A percentile compares a stretch with the other conserved stretches of the same genome.
Conservation (phyloP, 257 asterid species). For the Cinchona pubescens region DNA sequence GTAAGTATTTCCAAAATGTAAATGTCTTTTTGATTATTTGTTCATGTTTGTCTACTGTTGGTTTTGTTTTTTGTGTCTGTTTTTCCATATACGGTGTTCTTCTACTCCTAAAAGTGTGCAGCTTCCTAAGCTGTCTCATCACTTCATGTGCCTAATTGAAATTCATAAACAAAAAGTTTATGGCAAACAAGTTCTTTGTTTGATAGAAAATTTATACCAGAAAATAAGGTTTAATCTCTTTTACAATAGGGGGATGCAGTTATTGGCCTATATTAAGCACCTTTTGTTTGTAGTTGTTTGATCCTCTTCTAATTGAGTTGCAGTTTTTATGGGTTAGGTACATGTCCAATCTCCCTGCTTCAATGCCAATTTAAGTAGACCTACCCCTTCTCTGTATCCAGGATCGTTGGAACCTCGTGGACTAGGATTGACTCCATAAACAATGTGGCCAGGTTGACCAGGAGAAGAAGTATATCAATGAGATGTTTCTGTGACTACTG, state of each 20-base stretch:
- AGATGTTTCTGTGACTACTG: background rate
- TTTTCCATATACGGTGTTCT: background rate
- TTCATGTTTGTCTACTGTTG: background rate
- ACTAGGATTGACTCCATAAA: background rate
- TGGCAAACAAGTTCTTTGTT: background rate
- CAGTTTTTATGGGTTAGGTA: background rate
- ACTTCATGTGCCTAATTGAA: background rate
- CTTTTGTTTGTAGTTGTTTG: background rate
- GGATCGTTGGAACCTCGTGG: background rate
- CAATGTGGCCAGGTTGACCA: background rate
- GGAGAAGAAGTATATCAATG: background rate
- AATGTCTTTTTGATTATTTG: background rate
- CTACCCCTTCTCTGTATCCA: background rate
- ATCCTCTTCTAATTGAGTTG: background rate
- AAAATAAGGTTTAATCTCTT: background rate
- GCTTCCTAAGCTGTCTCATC: background rate
- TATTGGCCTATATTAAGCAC: background rate
- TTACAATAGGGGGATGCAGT: background rate
- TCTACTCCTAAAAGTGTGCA: background rate
- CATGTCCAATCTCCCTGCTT: background rate
- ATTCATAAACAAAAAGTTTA: background rate
- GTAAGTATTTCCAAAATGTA: constrained; percentile 12
- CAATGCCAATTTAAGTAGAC: background rate
- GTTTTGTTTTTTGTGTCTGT: background rate
- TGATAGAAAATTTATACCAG: background rate